Base-by-base conservation (phyloP, 257 asterid species). In the Mitragyna speciosa region DNA sequence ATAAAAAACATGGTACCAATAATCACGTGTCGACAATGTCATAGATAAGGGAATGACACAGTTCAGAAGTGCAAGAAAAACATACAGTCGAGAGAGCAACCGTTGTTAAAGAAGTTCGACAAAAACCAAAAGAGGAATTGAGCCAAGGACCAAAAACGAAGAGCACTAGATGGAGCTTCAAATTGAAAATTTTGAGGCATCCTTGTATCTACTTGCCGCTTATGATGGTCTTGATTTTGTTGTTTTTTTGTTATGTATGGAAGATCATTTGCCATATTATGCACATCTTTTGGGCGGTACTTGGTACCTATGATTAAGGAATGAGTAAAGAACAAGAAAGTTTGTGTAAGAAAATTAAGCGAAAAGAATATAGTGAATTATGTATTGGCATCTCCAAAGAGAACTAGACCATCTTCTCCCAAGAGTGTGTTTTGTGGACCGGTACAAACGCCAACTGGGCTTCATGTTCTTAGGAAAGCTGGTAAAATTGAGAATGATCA, bases 221-320 rank as follows among this genome's bases (percentile, higher is more conserved):
- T 64, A 75, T 83, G 56, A 19, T 89, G 49, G 58, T 90, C 30
- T 49, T 87, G 72, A 84, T 92, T 74, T 70, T 92, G 81, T 6
- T 86, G 64, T 77, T 88, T 31, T n/a, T 66, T 89, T 75, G 91
- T 82, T 24, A 45, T 87, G 12, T 84, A 76, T 66, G 94, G 96
- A 33, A 82, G 89, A 20, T 72, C 88, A 3, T 87, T 92, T 31
- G 93, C 96, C 3, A 87, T 91, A 69, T 1, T 88, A 4, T 89
- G 95, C 76, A 83, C 97, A 4, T 82, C 91, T 24, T 76, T 90
- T 48, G 82, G 85, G 20, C 90, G 93, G 93, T 92, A 89, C 68
- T 63, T 83, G 47, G 73, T 87, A 17, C 94, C 93, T 51, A 31
- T 54, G 52, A 81, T 80, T 7, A 70, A 82, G 73, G 73, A 76